phyloP scores from a whole-genome alignment of 1,139 yeast species.

The Pichiaceae sp. region DNA sequence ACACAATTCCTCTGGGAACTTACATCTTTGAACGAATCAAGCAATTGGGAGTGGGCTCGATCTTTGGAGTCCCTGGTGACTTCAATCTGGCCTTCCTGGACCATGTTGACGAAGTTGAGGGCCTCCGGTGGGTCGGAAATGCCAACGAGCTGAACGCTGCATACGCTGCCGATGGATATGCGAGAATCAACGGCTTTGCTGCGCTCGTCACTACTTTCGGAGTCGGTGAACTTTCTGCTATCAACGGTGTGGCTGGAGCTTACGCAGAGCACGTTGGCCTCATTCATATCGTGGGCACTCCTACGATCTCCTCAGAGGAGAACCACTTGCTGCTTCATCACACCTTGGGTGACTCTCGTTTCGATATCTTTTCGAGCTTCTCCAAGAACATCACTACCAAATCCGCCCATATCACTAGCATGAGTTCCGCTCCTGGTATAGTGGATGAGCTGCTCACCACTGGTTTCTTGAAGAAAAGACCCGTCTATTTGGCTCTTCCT shows the following conservation, averaged over 20 bases:
- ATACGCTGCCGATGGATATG: slow-evolving; percentile 66
- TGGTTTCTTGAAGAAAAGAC: slow-evolving; percentile 68
- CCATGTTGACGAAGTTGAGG: slow-evolving; percentile 52
- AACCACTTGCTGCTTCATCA: slow-evolving; percentile 44
- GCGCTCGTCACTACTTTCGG: slow-evolving; percentile 61
- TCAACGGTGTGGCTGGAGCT: slow-evolving; percentile 52
- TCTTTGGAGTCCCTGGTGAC: slow-evolving; percentile 78
- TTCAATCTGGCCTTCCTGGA: slow-evolving; percentile 65
- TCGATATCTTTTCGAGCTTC: slow-evolving; percentile 71
- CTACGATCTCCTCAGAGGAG: slow-evolving; percentile 55
- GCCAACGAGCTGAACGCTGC: slow-evolving; percentile 69
- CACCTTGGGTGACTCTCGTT: slow-evolving; percentile 74
- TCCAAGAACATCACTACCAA: slow-evolving; percentile 62
- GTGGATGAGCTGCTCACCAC: slow-evolving; percentile 70
- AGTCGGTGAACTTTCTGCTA: slow-evolving; percentile 55
- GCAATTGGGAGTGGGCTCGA: slow-evolving; percentile 54
- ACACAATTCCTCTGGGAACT: slow-evolving; percentile 42
- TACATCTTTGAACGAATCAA: slow-evolving; percentile 55
- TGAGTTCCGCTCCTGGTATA: slow-evolving; percentile 53
- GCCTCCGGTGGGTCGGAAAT: slow-evolving; percentile 60
- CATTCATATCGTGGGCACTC: slow-evolving; percentile 49
- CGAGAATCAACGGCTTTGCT: slow-evolving; percentile 53
- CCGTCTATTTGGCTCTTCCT: slow-evolving; percentile 78
- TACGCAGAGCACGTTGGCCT: slow-evolving; percentile 54
- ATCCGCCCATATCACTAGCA: slow-evolving; percentile 54